Conservation (phyloP, 495 filamentous ascomycete species). For the Hypomontagnella submonticulosa region DNA sequence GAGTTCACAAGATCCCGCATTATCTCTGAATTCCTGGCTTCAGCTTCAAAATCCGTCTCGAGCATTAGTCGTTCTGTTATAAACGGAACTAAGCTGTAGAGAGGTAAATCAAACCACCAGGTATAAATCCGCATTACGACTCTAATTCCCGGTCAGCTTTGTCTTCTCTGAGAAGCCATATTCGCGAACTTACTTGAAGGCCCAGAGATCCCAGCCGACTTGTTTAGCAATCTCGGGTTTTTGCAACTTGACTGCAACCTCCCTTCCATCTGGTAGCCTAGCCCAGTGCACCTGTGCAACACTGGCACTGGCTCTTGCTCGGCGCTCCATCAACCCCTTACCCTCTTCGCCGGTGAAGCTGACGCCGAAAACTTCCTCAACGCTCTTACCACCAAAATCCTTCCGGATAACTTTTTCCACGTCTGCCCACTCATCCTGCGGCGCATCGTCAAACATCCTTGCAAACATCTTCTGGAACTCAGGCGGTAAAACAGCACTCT, state of each 20-base stretch:
- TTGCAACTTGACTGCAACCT: constrained; percentile 96
- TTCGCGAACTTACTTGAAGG: constrained; percentile 76
- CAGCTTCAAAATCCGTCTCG: constrained; percentile 93
- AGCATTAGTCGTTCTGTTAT: constrained; percentile 86
- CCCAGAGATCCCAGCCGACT: constrained; percentile 92
- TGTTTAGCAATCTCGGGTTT: constrained; percentile 92
- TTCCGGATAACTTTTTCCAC: constrained; percentile 86
- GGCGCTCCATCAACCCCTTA: constrained; percentile 86
- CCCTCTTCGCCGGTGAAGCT: constrained; percentile 73
- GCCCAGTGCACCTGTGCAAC: constrained; percentile 99
- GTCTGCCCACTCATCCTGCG: constrained; percentile 91
- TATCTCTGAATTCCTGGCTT: constrained; percentile 85
- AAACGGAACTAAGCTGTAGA: constrained; percentile 89
- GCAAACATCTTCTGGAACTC: constrained; percentile 96
- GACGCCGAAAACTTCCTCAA: constrained; percentile 90
- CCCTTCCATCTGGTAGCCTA: constrained; percentile 79
- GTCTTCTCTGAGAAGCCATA: not conserved
- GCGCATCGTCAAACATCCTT: constrained; percentile 97
- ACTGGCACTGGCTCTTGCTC: constrained; percentile 85
- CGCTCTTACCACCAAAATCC: constrained; percentile 82
- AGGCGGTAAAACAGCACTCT: constrained; percentile 89
- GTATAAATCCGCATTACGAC: constrained; percentile 81
- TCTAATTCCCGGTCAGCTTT: constrained; percentile 49
- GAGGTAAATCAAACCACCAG: constrained; percentile 84
- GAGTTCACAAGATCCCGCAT: constrained; percentile 82